phyloP scores from a whole-genome alignment of 2,329 filamentous ascomycete species.

The Cytospora paraplurivora region DNA sequence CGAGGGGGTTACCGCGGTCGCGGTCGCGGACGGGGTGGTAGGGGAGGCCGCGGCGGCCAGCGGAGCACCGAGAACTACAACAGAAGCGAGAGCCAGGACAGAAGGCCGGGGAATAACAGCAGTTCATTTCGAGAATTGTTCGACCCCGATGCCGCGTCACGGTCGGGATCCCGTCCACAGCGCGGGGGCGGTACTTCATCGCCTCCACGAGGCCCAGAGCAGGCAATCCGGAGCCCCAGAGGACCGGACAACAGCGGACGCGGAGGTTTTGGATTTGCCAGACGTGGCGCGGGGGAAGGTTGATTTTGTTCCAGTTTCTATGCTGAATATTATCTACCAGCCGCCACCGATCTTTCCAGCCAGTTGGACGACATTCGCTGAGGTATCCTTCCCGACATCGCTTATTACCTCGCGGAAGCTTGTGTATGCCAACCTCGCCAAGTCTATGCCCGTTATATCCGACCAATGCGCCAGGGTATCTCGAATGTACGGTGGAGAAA shows the following conservation, averaged over 20 bases:
- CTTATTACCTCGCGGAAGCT: slow-evolving; percentile 92
- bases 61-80: slow-evolving; percentile 38
- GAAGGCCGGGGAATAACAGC: slow-evolving; percentile 35
- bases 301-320: slow-evolving; percentile 40
- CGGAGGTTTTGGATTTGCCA: slow-evolving; percentile 76
- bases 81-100: slow-evolving; percentile 31
- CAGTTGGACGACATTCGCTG: slow-evolving; percentile 80
- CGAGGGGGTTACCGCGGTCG: slow-evolving; percentile 48
- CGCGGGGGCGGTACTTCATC: slow-evolving; percentile 44
- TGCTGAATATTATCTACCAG: slow-evolving; percentile 63
- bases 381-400: slow-evolving; percentile 80
- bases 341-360: slow-evolving; percentile 91
- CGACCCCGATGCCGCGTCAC: slow-evolving; percentile 72
- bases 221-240: slow-evolving; percentile 71
- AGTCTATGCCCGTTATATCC: slow-evolving; percentile 66
- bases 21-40: slow-evolving; percentile 48
- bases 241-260: slow-evolving; percentile 78
- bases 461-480: slow-evolving; percentile 77
- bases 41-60: slow-evolving; percentile 44
- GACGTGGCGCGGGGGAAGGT: slow-evolving; percentile 58
- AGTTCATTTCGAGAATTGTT: slow-evolving; percentile 65
- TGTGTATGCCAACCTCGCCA: slow-evolving; percentile 77
- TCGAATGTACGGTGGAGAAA: slow-evolving; percentile 67
- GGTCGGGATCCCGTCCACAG: slow-evolving; percentile 56
- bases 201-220: slow-evolving; percentile 60